These are phyloP conservation scores for Novymonas esmeraldas DNA, from an alignment of 208 protist species.

Conservation along the genomic window DNA sequence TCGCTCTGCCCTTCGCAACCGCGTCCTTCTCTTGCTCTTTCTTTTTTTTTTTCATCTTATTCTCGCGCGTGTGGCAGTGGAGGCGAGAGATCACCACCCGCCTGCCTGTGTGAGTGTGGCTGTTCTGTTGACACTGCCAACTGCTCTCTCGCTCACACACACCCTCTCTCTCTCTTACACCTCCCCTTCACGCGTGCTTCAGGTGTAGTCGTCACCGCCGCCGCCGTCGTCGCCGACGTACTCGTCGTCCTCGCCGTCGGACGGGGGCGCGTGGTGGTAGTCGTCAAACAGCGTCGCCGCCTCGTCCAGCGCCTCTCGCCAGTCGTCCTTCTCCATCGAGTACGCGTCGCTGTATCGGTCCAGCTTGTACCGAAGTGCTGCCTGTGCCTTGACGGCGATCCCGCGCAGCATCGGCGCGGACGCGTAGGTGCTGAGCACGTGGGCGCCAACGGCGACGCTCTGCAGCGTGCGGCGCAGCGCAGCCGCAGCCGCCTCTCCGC, in stretches of 20 bases:
- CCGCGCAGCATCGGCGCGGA: slow-evolving; percentile 59
- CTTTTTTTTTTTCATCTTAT: no score
- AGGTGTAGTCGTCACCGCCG: slow-evolving; percentile 19
- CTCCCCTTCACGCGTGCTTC: not conserved
- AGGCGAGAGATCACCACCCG: no score
- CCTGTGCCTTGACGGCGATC: slow-evolving; percentile 34
- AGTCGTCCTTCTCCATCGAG: slow-evolving; percentile 76
- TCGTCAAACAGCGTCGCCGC: slow-evolving; percentile 64
- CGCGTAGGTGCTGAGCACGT: slow-evolving; percentile 73
- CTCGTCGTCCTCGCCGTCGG: slow-evolving; percentile 32
- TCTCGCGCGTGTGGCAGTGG: no score
- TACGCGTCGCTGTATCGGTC: slow-evolving; percentile 57
- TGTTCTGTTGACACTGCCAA: no score
- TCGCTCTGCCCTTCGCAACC: no score
- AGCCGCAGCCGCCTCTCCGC: slow-evolving; percentile 3
- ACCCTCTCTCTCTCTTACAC: not conserved
- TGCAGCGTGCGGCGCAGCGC: slow-evolving; percentile 13
- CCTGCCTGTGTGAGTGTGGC: no score
- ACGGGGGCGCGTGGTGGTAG: slow-evolving; percentile 64
- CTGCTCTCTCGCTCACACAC: no score
- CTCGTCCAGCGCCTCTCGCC: slow-evolving; percentile 73
- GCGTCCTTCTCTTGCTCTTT: no score
- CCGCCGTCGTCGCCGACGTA: slow-evolving; percentile 23
- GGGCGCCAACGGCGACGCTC: slow-evolving; percentile 60
- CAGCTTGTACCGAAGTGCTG: slow-evolving; percentile 42